Percentiles rank a stretch among this genome's conserved stretches.
Conservation (phyloP, 345 rosid species). For the Tarenaya hassleriana region DNA sequence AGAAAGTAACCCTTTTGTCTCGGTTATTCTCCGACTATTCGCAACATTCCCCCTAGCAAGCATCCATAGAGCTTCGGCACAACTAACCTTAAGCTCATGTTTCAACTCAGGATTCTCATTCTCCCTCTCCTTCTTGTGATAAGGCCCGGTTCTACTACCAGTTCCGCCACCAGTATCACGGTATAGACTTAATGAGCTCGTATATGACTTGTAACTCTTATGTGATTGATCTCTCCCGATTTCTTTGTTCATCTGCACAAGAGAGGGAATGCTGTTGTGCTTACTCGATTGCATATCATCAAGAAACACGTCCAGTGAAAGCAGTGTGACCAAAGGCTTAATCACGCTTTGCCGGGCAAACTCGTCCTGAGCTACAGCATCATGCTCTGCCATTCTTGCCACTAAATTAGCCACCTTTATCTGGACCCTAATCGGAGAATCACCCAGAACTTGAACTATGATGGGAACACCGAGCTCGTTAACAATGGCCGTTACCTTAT, state of each 20-base stretch:
- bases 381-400: conserved; percentile 71
- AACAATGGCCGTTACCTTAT: conserved; percentile 53
- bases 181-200: conserved; percentile 36
- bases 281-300: conserved; percentile 51
- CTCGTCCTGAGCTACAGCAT: conserved; percentile 61
- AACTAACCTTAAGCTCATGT: conserved; percentile 49
- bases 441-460: conserved; percentile 59
- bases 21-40: conserved; percentile 70
- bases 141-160: conserved; percentile 29
- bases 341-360: conserved; percentile 82
- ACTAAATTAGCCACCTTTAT: conserved; percentile 51
- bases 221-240: conserved; percentile 25
- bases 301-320: conserved; percentile 54
- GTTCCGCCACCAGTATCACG: conserved; percentile 33
- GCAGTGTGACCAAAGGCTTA: conserved; percentile 65
- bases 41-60: conserved; percentile 63
- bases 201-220: conserved; percentile 33
- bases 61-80: conserved; percentile 81
- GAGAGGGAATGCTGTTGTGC: conserved; percentile 63
- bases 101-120: conserved; percentile 61
- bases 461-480: conserved; percentile 50
- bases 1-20: conserved; percentile 89
- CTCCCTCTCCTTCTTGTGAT: conserved; percentile 58
- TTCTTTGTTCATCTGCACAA: conserved; percentile 69
- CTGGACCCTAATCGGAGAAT: conserved; percentile 67